These are phyloP conservation scores for Geoglossum glabrum DNA, from an alignment of 495 filamentous ascomycete species.

Conservation along the genomic window DNA sequence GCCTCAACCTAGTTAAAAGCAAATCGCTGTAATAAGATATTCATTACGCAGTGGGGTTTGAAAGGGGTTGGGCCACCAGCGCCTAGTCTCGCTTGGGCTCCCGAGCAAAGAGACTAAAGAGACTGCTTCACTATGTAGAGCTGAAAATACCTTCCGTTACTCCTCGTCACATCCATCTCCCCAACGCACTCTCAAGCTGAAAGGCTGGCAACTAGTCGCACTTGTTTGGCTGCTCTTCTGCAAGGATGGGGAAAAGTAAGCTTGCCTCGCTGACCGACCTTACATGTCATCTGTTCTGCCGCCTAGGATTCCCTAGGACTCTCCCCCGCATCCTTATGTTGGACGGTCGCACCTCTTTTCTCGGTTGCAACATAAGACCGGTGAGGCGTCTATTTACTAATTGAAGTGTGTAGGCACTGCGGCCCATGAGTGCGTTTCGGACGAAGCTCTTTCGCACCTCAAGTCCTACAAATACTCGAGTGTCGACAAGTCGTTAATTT, in stretches of 20 bases:
- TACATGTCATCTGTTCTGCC: too few species aligned
- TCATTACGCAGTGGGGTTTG: too few species aligned
- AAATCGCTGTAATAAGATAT: too few species aligned
- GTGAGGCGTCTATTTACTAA: not conserved
- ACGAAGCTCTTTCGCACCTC: conserved; percentile 58
- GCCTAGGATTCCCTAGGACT: not conserved
- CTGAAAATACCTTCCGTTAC: not conserved
- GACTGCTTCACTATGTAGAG: not conserved
- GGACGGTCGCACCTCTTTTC: not conserved
- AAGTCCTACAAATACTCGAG: conserved; percentile 92
- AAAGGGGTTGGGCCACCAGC: not conserved
- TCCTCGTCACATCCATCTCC: not conserved
- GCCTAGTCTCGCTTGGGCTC: not conserved
- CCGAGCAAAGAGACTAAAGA: not conserved
- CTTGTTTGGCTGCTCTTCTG: not conserved
- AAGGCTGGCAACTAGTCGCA: not conserved
- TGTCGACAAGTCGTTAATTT: conserved; percentile 92
- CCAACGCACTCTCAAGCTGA: not conserved
- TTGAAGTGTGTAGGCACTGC: conserved; percentile 13
- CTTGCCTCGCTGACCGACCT: not conserved
- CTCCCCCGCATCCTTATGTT: not conserved
- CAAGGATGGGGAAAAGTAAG: not conserved
- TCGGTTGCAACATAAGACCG: not conserved
- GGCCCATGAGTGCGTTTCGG: conserved; percentile 41
- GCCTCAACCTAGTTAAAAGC: not conserved